A percentile compares a stretch with the other conserved stretches of the same genome.
Conservation (phyloP, 2,329 filamentous ascomycete genomes). For the Aspergillus oerlinghausenensis region DNA sequence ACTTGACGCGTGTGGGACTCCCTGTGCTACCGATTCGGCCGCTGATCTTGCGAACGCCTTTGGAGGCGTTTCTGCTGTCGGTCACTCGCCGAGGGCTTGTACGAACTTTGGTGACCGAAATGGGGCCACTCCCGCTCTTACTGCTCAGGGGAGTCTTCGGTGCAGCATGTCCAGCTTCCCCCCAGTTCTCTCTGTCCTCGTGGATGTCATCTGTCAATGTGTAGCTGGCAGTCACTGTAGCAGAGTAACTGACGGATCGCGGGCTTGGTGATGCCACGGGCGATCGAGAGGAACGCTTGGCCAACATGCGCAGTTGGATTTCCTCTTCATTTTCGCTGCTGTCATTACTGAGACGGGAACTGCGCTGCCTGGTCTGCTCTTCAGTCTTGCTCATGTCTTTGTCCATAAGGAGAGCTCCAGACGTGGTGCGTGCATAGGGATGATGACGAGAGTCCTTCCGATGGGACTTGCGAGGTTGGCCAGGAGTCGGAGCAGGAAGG, state of each 20-base stretch:
- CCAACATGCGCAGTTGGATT: constrained; percentile 69
- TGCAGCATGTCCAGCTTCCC: constrained; percentile 26
- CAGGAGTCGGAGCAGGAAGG: constrained; percentile 88
- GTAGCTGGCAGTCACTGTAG: constrained; percentile 66
- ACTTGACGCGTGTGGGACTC: constrained; percentile 30
- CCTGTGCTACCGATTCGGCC: constrained; percentile 43
- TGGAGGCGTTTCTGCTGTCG: constrained; percentile 35
- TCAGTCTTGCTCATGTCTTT: constrained; percentile 23
- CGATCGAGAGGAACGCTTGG: constrained; percentile 61
- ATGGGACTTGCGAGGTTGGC: constrained; percentile 86
- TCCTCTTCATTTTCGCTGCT: constrained; percentile 74
- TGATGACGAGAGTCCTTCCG: constrained; percentile 70
- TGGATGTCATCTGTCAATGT: constrained; percentile 57
- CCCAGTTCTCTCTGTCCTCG: constrained; percentile 67
- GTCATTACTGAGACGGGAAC: constrained; percentile 56
- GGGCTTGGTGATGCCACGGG: constrained; percentile 58
- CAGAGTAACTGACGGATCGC: constrained; percentile 70
- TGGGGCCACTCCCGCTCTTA: constrained; percentile 50
- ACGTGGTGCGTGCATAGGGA: constrained; percentile 61
- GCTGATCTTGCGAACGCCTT: constrained; percentile 44
- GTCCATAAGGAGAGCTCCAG: constrained; percentile 38
- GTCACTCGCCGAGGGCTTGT: constrained; percentile 45
- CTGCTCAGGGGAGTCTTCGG: constrained; percentile 53
- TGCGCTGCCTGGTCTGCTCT: constrained; percentile 44
- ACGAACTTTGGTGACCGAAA: constrained; percentile 61